These are phyloP conservation scores for Vigna unguiculata DNA, from an alignment of 306 rosid species.

Conservation along the genomic window DNA sequence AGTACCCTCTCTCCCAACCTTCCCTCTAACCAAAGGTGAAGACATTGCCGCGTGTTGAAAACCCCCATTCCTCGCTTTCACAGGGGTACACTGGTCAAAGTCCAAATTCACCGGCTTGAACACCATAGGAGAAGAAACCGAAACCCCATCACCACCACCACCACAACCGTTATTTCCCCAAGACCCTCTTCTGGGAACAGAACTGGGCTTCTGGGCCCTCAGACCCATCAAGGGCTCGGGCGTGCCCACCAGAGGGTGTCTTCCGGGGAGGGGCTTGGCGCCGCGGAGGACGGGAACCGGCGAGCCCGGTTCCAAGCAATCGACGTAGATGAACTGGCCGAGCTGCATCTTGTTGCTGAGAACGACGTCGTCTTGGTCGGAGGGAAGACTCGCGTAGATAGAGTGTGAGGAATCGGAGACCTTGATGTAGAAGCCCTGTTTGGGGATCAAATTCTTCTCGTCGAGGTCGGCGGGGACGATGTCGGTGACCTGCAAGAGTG, in stretches of 20 bases:
- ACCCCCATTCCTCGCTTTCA: slow-evolving; percentile 37
- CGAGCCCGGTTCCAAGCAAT: slow-evolving; percentile 78
- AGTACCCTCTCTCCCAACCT: slow-evolving; percentile 54
- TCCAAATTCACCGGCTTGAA: slow-evolving; percentile 75
- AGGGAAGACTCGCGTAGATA: slow-evolving; percentile 76
- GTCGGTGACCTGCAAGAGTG: slow-evolving; percentile 87
- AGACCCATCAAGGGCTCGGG: slow-evolving; percentile 88
- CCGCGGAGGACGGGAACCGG: slow-evolving; percentile 83
- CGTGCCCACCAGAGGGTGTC: slow-evolving; percentile 84
- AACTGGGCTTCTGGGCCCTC: slow-evolving; percentile 52
- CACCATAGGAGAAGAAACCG: slow-evolving; percentile 59
- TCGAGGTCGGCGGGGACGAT: slow-evolving; percentile 93
- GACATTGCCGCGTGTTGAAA: slow-evolving; percentile 36
- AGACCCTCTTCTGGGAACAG: slow-evolving; percentile 75
- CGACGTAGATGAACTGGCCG: slow-evolving; percentile 89
- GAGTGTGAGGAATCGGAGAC: slow-evolving; percentile 92
- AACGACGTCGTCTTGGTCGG: slow-evolving; percentile 82
- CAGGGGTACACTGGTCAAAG: slow-evolving; percentile 87
- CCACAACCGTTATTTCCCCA: slow-evolving; percentile 73
- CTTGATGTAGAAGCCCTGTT: slow-evolving; percentile 85
- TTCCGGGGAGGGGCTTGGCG: slow-evolving; percentile 82
- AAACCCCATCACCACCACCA: slow-evolving; percentile 48
- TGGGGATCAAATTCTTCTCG: slow-evolving; percentile 76
- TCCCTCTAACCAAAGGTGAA: slow-evolving; percentile 68
- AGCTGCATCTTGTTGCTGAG: slow-evolving; percentile 90